phyloP scores from a whole-genome alignment of 306 rosid genomes.

The Sindora glabra region DNA sequence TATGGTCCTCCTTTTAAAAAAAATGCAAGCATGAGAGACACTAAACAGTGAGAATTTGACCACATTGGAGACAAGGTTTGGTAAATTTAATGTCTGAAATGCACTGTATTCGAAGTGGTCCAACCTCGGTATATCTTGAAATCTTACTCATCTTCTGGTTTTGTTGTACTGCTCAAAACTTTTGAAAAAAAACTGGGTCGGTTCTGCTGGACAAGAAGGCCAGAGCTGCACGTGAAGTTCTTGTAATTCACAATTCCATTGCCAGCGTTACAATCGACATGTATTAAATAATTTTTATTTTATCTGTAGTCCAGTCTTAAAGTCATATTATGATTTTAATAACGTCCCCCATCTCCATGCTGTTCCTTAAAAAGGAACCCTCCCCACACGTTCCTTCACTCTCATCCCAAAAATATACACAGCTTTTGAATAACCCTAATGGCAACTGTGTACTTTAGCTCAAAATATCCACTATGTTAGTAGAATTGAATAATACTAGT shows the following conservation, averaged over 20 bases:
- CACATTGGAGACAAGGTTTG: constrained; percentile 19
- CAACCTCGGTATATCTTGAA: constrained; percentile 23
- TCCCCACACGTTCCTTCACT: constrained; percentile 32
- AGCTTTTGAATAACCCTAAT: neutral
- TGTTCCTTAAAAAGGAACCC: constrained; percentile 19
- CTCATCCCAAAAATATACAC: neutral
- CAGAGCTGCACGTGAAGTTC: constrained; percentile 92
- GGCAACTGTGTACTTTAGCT: constrained; percentile 1
- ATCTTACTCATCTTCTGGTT: constrained; percentile 30
- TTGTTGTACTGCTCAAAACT: constrained; percentile 13
- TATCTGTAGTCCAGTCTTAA: constrained; percentile 2
- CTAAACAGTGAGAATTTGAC: constrained; percentile 27
- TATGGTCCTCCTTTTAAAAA: neutral
- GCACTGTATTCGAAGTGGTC: constrained; percentile 40
- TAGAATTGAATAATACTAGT: too few species aligned
- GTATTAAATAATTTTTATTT: neutral
- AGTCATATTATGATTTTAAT: neutral
- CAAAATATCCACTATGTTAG: constrained; percentile 19
- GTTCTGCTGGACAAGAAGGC: constrained; percentile 45
- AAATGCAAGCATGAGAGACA: constrained; percentile 14
- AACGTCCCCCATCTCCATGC: constrained; percentile 16
- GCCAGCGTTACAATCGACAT: constrained; percentile 51
- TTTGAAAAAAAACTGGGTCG: constrained; percentile 20
- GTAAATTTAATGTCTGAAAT: constrained; percentile 26
- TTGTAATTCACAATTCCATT: constrained; percentile 77